These are phyloP conservation scores for Penicillium sp. DNA, from an alignment of 2,329 filamentous ascomycete genomes.

Conservation along the genomic window DNA sequence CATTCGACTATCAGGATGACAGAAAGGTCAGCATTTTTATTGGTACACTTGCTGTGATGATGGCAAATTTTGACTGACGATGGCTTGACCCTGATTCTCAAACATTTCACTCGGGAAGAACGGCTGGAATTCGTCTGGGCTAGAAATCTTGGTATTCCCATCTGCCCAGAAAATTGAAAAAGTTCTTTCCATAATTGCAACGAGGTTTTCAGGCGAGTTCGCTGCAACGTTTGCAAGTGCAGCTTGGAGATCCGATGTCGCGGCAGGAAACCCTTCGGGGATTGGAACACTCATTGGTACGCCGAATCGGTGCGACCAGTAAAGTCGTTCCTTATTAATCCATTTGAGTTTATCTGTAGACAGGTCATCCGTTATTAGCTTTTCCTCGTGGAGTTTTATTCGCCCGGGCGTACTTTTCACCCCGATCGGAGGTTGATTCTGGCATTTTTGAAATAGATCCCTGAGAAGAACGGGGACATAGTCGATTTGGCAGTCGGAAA, in stretches of 20 bases:
- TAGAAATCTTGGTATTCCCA: slow-evolving; percentile 46
- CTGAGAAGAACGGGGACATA: slow-evolving; percentile 19
- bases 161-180: slow-evolving; percentile 53
- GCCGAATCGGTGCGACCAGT: slow-evolving; percentile 18
- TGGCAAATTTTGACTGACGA: slow-evolving; percentile 41
- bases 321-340: slow-evolving; percentile 21
- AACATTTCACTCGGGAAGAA: slow-evolving; percentile 52
- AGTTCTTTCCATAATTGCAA: not conserved
- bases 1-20: slow-evolving; percentile 12
- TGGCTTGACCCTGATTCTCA: slow-evolving; percentile 47
- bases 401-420: slow-evolving; percentile 15
- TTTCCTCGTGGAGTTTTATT: not conserved
- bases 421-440: slow-evolving; percentile 17
- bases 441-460: slow-evolving; percentile 19
- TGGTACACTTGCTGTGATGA: not conserved
- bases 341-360: slow-evolving; percentile 18
- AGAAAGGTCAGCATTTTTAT: slow-evolving; percentile 9
- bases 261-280: not conserved
- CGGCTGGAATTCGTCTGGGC: slow-evolving; percentile 49
- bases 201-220: not conserved
- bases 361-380: not conserved
- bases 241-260: not conserved
- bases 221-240: not conserved
- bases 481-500: slow-evolving; percentile 16
- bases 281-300: slow-evolving; percentile 1